Evolutionary conservation across 192 early-diverging fungal genomes (phyloP), one percentile per base, ranked within the genome.

Genomic region (Linnemannia hyalina): DNA sequence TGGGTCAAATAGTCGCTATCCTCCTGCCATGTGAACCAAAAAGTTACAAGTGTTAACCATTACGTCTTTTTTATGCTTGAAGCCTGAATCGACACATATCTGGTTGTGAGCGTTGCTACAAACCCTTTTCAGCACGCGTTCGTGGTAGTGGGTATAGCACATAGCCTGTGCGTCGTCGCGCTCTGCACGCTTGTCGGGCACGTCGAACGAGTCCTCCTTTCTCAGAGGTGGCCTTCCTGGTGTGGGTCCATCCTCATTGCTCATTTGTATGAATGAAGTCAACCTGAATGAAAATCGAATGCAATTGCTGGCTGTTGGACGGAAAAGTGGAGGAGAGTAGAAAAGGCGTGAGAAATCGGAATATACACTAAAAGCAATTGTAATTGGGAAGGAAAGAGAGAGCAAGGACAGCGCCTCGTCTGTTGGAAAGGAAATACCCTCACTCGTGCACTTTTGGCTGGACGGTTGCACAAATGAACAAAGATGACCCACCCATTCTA

Each of bases 191-290:
- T 15, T 70, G 49, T 44, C 52, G 0, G 80, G 80, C 36, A 81
- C 60, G 18, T 75, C 80, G 63, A 81, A 81, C 16, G 73, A 74
- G 65, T 81, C 80, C 20, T 81, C 73, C 46, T 47, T 54, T 74
- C 22, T 74, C 47, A n/a, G 29, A 36, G 47, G 29, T 23, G 47
- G 29, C 18, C 73, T 55, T 55, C 13, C 54, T 55, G 73, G 22
- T 23, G n/a, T 74, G 70, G 20, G 70, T 42, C 42, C 41, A 35
- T n/a, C 70, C 0, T 44, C 70, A 71, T 22, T 44, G 70, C 35
- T 10, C 72, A 73, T 73, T 23, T 47, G n/a, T 40, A 13, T 29
- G 26, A 6, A 6, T 73, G 72, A n/a, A 49, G 2, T 26, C 29
- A 13, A 26, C 5, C 15, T 35, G 38, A 38, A 29, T 29, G 5